Base-by-base conservation (phyloP, 768 basidiomycete genomes). In the Boletellus emodensis region DNA sequence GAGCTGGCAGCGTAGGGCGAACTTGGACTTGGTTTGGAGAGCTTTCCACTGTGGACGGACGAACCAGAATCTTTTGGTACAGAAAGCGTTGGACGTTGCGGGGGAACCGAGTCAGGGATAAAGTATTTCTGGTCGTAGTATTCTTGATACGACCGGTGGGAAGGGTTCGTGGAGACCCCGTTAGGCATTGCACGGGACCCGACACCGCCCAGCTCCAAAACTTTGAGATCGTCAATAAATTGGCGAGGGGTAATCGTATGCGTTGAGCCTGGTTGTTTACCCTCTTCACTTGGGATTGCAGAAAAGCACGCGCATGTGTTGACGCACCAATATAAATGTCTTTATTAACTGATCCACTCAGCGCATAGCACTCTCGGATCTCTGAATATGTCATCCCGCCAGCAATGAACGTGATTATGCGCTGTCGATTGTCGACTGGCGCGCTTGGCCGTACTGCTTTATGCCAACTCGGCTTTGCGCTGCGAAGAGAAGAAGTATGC, bases 311-410 rank as follows among this genome's bases (percentile, higher is more conserved):
- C 92, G 79, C 83, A 41, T 32, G 17, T 72, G 35, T 22, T 13
- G 9, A 51, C 64, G 45, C 59, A 95, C 95, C 96, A 50, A 99
- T 89, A 68, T 84, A 89, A 46, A 98, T 80, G 59, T 99, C 96
- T 68, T 87, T 93, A 61, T 87, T 86, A 46, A 91, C 65, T 2
- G 81, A 65, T 41, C 73, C 75, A 3, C 91, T 87, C 14, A 95
- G 74, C 44, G 84, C 76, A 63, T 97, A 98, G 40, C 82, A 85
- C 61, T 93, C 83, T 52, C 95, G 78, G 69, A 94, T 86, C 70
- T 99, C 96, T 0, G 94, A 95, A 65, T 93, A 94, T 2, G 96
- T 94, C 80, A 94, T 85, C 2, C 96, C 96, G 33, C 96, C 96
- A 13, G 90, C 89, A 20, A 97, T 76, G 68, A 98, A 98, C 15